Base-by-base conservation (phyloP, 73 alveolate genomes). In the Diophrys appendiculata region DNA sequence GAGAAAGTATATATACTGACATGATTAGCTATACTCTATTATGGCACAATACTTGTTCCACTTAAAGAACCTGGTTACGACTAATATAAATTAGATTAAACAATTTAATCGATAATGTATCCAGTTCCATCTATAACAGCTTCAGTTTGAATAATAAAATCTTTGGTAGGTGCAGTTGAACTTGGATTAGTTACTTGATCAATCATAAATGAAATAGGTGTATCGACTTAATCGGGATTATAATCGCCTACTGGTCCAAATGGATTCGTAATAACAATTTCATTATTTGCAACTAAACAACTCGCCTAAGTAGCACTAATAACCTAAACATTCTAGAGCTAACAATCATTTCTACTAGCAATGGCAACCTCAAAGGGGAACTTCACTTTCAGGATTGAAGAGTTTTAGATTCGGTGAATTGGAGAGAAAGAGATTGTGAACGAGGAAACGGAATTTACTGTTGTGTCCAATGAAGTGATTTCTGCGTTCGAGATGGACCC, bases 401-500 rank as follows among this genome's bases (percentile, higher is more conserved):
- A 60, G 28, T 11, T 27, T 60, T 23, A 60, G 2, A 60, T 11
- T 23, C 2, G 31, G 28, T 60, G 71, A 27, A 23, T 60, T 60
- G 71, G 71, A 11, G 31, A 31, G 53, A 26, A 67, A 5, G 75
- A 67, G 33, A 60, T 60, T 31, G 33, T 23, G 28, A 60, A 31
- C 11, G 18, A 27, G 2, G 71, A 23, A 3, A 60, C 71, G 13
- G 71, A 60, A 2, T 31, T 31, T 3, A 60, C 71, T 11, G 25
- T 3, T 3, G 18, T 31, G 2, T 60, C 25, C 30, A 3, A 2
- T 13, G 25, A 27, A 3, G 71, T 11, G 5, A 60, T 3, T 23
- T 60, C 71, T 3, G 25, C 25, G 25, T 60, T 60, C 33, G 71
- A 60, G 71, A 60, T 60, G 28, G 71, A 11, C 28, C 71, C 71